These are phyloP conservation scores for Pseudogymnoascus sp. DNA, from an alignment of 2,329 filamentous ascomycete species.

Conservation along the genomic window DNA sequence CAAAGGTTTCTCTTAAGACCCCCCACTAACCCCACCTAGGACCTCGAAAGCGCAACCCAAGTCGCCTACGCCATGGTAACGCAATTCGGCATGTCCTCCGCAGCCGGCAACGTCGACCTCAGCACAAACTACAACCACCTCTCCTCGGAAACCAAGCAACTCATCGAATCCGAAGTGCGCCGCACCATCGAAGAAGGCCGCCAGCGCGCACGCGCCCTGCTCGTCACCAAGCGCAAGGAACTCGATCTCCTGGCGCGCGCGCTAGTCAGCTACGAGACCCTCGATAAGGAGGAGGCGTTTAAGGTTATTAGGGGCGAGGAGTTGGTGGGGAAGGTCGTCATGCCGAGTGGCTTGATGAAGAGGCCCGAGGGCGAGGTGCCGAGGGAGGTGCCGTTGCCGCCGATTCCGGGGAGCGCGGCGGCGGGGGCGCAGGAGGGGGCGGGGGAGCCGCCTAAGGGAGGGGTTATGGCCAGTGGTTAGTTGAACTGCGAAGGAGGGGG, in stretches of 20 bases:
- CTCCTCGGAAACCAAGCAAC: constrained; percentile 75
- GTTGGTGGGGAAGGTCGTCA: constrained; percentile 58
- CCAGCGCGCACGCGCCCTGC: constrained; percentile 59
- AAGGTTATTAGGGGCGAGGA: constrained; percentile 83
- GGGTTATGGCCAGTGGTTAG: constrained; percentile 10
- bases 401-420: constrained; percentile 9
- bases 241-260: constrained; percentile 83
- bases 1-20: not conserved
- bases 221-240: constrained; percentile 70
- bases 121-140: constrained; percentile 70
- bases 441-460: constrained; percentile 7
- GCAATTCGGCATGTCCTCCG: constrained; percentile 77
- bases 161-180: constrained; percentile 84
- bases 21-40: constrained; percentile 39
- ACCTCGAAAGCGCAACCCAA: constrained; percentile 73
- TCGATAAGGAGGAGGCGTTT: constrained; percentile 82
- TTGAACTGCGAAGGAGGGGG: not conserved
- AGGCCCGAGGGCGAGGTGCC: constrained; percentile 40
- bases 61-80: constrained; percentile 85
- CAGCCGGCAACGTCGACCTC: constrained; percentile 85
- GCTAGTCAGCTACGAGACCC: constrained; percentile 86
- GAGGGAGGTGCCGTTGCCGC: not conserved
- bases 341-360: constrained; percentile 55
- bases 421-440: not conserved
- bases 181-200: constrained; percentile 75